phyloP scores from a whole-genome alignment of 2,329 filamentous ascomycete species.

The Diaporthe amygdali region DNA sequence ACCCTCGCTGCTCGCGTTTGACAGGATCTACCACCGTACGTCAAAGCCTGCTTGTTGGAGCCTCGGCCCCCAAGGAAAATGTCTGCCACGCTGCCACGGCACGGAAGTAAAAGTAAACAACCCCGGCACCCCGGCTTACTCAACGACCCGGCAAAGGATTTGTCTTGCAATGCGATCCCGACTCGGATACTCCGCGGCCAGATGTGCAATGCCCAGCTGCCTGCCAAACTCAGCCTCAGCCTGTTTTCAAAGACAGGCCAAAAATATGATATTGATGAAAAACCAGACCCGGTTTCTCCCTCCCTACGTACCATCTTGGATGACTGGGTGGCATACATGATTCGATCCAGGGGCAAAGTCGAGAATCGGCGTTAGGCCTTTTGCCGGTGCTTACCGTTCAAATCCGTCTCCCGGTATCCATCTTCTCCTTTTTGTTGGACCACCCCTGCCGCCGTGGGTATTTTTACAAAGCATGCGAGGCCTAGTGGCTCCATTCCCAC shows the following conservation, averaged over 20 bases:
- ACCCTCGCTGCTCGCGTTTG: background rate
- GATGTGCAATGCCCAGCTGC: background rate
- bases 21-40: background rate
- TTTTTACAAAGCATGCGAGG: background rate
- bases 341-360: background rate
- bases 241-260: background rate
- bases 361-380: background rate
- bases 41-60: background rate
- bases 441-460: background rate
- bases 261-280: background rate
- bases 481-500: constrained; percentile 12
- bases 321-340: background rate
- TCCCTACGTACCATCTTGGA: background rate
- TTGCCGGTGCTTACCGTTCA: constrained; percentile 1
- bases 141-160: background rate
- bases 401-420: background rate
- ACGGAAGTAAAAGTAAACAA: background rate
- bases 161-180: background rate
- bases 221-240: background rate
- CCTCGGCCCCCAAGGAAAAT: background rate
- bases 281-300: background rate
- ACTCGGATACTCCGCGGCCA: background rate
- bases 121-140: background rate
- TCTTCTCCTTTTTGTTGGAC: constrained; percentile 3
- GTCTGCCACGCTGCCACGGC: constrained; percentile 2